Evolutionary conservation across 495 filamentous ascomycete genomes (phyloP), one percentile per base, ranked within the genome.

Genomic region (Penicillium flavigenum): DNA sequence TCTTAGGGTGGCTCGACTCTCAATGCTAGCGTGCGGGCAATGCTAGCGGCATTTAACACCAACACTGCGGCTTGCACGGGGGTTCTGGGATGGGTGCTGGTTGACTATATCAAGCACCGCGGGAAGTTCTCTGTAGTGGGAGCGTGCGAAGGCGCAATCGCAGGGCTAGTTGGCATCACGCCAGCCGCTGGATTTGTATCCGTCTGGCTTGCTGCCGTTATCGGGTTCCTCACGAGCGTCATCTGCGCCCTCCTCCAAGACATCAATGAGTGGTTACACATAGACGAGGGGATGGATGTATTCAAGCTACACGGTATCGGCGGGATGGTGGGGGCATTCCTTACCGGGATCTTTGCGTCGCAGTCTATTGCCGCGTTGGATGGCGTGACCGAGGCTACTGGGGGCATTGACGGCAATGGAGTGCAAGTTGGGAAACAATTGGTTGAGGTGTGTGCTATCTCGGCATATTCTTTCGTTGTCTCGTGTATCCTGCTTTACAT

Each of bases 221-320:
- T 87, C 52, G 83, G 83, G 17, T 82, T 86, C 70, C 54, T 86
- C 20, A 84, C 83, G 6, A 78, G 72, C 12, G 69, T 79, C 11
- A 72, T 80, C 11, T 86, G 82, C 60, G 69, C 80, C 14, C 54
- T 70, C 2, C 63, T 77, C 17, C 74, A 85, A 61, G 65, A 83
- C 54, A 31, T 86, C 57, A 86, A 84, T 58, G 65, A 83, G 12
- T 84, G 77, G 81, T 48, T 86, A 8, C 65, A 68, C 52, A 82
- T 86, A 49, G 84, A 87, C 60, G 83, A 86, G 54, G 80, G 81
- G 2, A 75, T 86, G 71, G 81, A 85, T 55, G 82, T 87, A 19
- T 86, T 86, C 70, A 84, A 83, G 57, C 76, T 86, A 24, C 83
- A 87, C 63, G 83, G 81, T 12, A 67, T 85, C 34, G 85, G 84